phyloP scores from a whole-genome alignment of 2,329 filamentous ascomycete genomes.

The Cephalotrichum gorgonifer region DNA sequence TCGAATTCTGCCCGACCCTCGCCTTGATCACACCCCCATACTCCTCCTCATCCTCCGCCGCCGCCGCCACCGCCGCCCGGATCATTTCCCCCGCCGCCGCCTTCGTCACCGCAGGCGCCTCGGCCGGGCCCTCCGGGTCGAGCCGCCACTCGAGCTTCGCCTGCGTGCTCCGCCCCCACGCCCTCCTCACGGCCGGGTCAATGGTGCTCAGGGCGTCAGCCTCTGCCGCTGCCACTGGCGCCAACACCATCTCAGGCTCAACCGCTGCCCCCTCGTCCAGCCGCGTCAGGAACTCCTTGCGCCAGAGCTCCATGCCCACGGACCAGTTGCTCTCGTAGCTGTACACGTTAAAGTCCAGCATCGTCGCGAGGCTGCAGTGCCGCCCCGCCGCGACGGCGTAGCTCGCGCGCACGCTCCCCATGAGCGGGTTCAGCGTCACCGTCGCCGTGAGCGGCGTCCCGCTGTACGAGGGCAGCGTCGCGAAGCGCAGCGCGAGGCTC shows the following conservation, averaged over 20 bases:
- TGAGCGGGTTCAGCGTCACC: slow-evolving; percentile 83
- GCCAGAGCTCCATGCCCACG: slow-evolving; percentile 88
- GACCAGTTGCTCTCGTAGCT: slow-evolving; percentile 94
- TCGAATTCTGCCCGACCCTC: slow-evolving; percentile 77
- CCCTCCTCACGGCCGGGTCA: slow-evolving; percentile 6
- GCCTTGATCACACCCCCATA: slow-evolving; percentile 85
- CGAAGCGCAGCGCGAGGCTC: slow-evolving; percentile 80
- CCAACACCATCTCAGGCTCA: slow-evolving; percentile 20
- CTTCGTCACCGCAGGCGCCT: slow-evolving; percentile 16
- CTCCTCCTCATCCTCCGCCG: slow-evolving; percentile 42
- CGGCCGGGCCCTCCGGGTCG: slow-evolving; percentile 22
- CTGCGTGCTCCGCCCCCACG: slow-evolving; percentile 35
- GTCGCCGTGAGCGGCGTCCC: slow-evolving; percentile 92
- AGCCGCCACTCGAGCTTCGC: slow-evolving; percentile 42
- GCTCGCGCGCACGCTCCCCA: slow-evolving; percentile 83
- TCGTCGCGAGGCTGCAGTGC: slow-evolving; percentile 75
- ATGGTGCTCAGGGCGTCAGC: background rate
- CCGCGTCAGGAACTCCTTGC: slow-evolving; percentile 39
- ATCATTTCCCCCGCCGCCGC: slow-evolving; percentile 6
- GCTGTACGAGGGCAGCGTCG: slow-evolving; percentile 68
- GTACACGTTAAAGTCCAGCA: slow-evolving; percentile 96
- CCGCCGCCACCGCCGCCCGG: slow-evolving; percentile 6
- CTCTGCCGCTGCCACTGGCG: slow-evolving; percentile 10
- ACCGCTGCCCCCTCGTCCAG: slow-evolving; percentile 17
- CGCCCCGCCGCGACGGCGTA: slow-evolving; percentile 84